phyloP scores from a whole-genome alignment of 345 rosid species.

The Zanthoxylum bungeanum region DNA sequence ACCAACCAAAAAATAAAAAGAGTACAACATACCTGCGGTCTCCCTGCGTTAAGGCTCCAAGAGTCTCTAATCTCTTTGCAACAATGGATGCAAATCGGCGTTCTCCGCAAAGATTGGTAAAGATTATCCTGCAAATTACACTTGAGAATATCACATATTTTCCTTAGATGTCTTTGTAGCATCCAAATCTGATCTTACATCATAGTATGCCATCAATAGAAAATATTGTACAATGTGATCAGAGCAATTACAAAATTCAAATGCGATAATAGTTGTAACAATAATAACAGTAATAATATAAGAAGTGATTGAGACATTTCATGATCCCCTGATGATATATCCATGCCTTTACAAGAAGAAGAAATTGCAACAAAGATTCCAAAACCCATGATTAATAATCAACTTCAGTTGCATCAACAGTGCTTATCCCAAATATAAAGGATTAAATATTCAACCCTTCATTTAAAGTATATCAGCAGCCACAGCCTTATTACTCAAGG shows the following conservation, averaged over 20 bases:
- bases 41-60: constrained; percentile 98
- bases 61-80: constrained; percentile 95
- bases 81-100: constrained; percentile 99
- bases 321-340: background rate
- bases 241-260: background rate
- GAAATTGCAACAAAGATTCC: background rate
- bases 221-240: too few species aligned
- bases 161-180: background rate
- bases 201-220: too few species aligned
- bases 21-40: constrained; percentile 74
- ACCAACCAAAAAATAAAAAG: background rate
- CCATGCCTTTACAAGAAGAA: background rate
- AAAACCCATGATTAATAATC: background rate
- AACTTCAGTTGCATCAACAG: background rate
- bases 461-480: background rate
- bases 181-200: background rate
- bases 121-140: constrained; percentile 56
- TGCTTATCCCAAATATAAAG: background rate
- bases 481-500: background rate
- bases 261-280: background rate
- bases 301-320: background rate
- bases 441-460: background rate
- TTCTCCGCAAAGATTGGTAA: constrained; percentile 95
- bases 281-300: too few species aligned
- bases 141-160: background rate